Base-by-base conservation (phyloP, 1,139 yeast genomes). In the Yamadazyma blattariae region DNA sequence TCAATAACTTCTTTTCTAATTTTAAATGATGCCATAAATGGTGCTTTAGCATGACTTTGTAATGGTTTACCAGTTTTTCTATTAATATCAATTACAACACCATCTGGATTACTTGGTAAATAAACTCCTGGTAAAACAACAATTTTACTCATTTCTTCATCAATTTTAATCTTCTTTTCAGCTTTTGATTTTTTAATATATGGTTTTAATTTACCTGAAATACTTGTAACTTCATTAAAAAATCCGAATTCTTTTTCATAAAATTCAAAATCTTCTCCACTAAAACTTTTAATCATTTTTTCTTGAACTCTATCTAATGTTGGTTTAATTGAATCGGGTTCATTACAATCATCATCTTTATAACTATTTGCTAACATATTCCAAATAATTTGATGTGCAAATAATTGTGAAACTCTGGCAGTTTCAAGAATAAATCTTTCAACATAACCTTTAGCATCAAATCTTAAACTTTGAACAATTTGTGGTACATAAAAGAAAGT, bases 361-460 rank as follows among this genome's bases (percentile, higher is more conserved):
- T 76, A 92, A 44, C 92, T 78, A 56, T 94, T 94, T 1, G 99
- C 98, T 51, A 85, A 65, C 84, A 94, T 88, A 53, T 94, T 94
- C 99, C 99, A 94, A 42, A 94, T 88, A 46, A 94, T 90, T 61
- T 94, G 99, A 59, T 94, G 99, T 0, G 97, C 90, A 68, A 94
- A 94, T 44, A 90, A 68, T 50, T 86, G 95, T 25, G 95, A 83
- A 16, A 89, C 86, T 52, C 84, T 82, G 3, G 96, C 97, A 0
- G 97, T 88, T 56, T 92, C 97, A 40, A 92, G 63, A 46, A 94
- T 90, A 55, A 86, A 87, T 45, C 89, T 75, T 49, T 86, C 90
- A 34, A 90, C 95, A 49, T 89, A 90, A 1, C 97, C 97, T 37
- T 77, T 68, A 6, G 62, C 64, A 57, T 92, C 98, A 56, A 82